Evolutionary conservation across 371 early-diverging fungal species (phyloP).

Genomic region (Syncephalis plumigaleata): DNA sequence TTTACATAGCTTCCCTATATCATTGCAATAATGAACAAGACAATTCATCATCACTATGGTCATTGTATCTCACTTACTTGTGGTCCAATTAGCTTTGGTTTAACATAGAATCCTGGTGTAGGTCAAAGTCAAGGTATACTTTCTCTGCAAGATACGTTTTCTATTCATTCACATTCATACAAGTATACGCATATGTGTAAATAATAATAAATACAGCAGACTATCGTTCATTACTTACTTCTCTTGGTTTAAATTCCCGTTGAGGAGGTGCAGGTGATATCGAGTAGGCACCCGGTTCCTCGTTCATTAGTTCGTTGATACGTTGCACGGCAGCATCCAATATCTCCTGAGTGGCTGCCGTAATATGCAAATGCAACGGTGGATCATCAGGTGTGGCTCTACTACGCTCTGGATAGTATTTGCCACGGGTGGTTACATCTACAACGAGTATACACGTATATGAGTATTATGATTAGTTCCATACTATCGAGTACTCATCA

Average conservation of each 20-base stretch:
- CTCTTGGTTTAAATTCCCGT: conserved; percentile 8
- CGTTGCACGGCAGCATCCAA: conserved; percentile 50
- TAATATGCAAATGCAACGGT: conserved; percentile 57
- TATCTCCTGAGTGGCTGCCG: conserved; percentile 40
- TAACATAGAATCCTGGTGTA: conserved; percentile 51
- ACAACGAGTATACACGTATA: conserved; percentile 1
- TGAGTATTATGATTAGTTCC: not conserved
- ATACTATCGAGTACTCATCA: not conserved
- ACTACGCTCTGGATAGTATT: conserved; percentile 53
- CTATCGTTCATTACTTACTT: conserved; percentile 5
- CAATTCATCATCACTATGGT: too few relatives aligned
- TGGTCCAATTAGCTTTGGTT: conserved; percentile 77
- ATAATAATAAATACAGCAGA: conserved; percentile 6
- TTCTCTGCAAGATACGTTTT: conserved; percentile 37
- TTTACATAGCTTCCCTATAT: conserved; percentile 57
- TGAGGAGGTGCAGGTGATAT: conserved; percentile 10
- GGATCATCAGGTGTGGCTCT: conserved; percentile 57
- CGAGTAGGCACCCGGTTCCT: conserved; percentile 18
- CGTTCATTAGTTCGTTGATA: conserved; percentile 49
- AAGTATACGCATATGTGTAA: not conserved
- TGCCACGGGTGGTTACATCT: conserved; percentile 70
- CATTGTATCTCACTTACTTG: conserved; percentile 9
- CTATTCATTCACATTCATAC: conserved; percentile 6
- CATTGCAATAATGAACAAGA: not conserved
- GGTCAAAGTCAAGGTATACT: conserved; percentile 54